These are phyloP conservation scores for Emmonsia crescens DNA, from an alignment of 2,329 filamentous ascomycete genomes.

Conservation along the genomic window DNA sequence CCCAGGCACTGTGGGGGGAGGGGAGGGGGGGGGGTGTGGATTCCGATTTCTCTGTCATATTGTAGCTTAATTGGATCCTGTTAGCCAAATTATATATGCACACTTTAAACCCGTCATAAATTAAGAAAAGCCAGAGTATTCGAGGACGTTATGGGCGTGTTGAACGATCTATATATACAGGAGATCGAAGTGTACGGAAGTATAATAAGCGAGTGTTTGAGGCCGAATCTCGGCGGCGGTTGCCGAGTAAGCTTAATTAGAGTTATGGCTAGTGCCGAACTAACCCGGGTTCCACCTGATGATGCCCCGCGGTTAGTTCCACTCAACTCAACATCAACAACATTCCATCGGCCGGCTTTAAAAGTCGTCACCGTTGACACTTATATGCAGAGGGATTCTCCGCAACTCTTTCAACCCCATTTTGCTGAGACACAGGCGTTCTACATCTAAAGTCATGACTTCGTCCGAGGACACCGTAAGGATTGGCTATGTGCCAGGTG, in stretches of 20 bases:
- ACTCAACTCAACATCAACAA: background rate
- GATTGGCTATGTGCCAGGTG: conserved; percentile 39
- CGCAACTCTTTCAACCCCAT: background rate
- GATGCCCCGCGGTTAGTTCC: background rate
- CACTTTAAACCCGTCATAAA: background rate
- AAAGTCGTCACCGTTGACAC: background rate
- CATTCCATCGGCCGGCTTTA: background rate
- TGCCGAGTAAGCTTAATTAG: too few species aligned
- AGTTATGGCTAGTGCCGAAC: background rate
- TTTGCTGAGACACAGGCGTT: background rate
- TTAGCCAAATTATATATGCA: background rate
- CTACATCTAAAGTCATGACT: conserved; percentile 18
- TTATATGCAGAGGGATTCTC: background rate
- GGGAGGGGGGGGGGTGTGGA: too few species aligned
- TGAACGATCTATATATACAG: too few species aligned
- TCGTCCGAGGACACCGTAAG: conserved; percentile 24
- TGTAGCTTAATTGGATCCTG: background rate
- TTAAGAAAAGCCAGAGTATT: background rate
- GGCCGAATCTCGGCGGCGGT: too few species aligned
- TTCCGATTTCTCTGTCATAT: too few species aligned
- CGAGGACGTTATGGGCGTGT: background rate
- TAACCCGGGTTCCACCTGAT: background rate
- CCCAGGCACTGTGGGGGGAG: too few species aligned
- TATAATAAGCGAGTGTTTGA: too few species aligned
- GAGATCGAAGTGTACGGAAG: too few species aligned